Conservation (phyloP, 768 basidiomycete genomes). For the Auricularia cornea region DNA sequence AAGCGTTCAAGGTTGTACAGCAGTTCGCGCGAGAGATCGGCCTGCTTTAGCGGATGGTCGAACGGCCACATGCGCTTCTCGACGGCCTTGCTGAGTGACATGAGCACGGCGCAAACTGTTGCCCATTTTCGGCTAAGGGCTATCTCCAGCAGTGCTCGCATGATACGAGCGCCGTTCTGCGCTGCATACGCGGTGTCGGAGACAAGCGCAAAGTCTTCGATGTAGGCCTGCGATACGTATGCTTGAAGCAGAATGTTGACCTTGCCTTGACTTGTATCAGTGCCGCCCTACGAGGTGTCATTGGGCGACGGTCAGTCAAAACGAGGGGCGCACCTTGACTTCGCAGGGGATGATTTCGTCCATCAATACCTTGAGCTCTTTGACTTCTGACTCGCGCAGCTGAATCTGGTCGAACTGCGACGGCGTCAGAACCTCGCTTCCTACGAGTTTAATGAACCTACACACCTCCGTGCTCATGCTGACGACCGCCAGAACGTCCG, state of each 20-base stretch:
- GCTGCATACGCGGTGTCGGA: slow-evolving; percentile 92
- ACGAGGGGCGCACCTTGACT: slow-evolving; percentile 42
- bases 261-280: slow-evolving; percentile 64
- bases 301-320: background rate
- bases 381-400: slow-evolving; percentile 79
- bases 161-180: slow-evolving; percentile 90
- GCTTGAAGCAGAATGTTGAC: slow-evolving; percentile 93
- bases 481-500: slow-evolving; percentile 80
- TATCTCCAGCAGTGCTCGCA: slow-evolving; percentile 91
- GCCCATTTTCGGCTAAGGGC: slow-evolving; percentile 92
- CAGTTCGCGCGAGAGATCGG: slow-evolving; percentile 66
- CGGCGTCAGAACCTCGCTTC: background rate
- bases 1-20: slow-evolving; percentile 70
- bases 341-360: slow-evolving; percentile 59
- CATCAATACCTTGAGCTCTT: slow-evolving; percentile 70
- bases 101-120: slow-evolving; percentile 63
- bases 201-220: slow-evolving; percentile 93
- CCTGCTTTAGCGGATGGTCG: slow-evolving; percentile 83
- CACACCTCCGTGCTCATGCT: slow-evolving; percentile 84
- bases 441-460: background rate
- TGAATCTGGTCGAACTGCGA: slow-evolving; percentile 89
- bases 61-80: slow-evolving; percentile 93
- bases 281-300: slow-evolving; percentile 43
- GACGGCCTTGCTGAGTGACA: slow-evolving; percentile 88
- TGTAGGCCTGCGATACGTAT: slow-evolving; percentile 67